Base-by-base conservation (phyloP, 2,329 filamentous ascomycete species). In the Colletotrichum zoysiae region DNA sequence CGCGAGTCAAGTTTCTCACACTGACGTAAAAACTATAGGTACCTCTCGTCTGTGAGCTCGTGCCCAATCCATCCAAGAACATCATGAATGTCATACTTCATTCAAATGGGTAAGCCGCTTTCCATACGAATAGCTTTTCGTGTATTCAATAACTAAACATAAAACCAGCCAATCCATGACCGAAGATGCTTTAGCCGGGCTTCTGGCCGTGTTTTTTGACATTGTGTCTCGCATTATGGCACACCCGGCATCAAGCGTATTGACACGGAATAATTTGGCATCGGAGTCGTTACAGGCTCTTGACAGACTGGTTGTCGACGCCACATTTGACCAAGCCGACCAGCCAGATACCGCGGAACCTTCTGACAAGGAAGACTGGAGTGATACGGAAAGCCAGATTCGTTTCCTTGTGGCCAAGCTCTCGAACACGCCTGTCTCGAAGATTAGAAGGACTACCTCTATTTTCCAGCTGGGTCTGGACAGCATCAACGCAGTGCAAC, bases 401-500 rank as follows among this genome's bases (percentile, higher is more conserved):
- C 61, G 67, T n/a, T 61, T 56, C 14, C 48, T 71, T 8, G 23
- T 73, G 4, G 58, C 70, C 9, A 57, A 68, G 35, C 64, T 73
- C n/a, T 57, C 71, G 5, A 58, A 55, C 1, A 53, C 33, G 9
- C 51, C 57, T 18, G 14, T 40, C 14, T 56, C 58, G 8, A 48
- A 53, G 0, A 91, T 97, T 58, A 76, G 78, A 4, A 86, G 85
- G 16, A 78, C 87, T 12, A 94, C 90, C 0, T 94, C 93, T 0
- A 94, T 98, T 60, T 97, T 95, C 76, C 90, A 92, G 70, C 88
- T 97, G n/a, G 95, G 95, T 0, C 84, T 98, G 4, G 95, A 98
- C 80, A 98, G 95, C 78, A 96, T 98, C 77, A 95, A 92, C 72
- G 93, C 94, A 0, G 87, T 91, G 6, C 95, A 97, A 77, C 85